A percentile compares a stretch with the other conserved stretches of the same genome.
phyloP scores from a whole-genome alignment of 2,329 filamentous ascomycete species.

The Bipolaris gigantea region DNA sequence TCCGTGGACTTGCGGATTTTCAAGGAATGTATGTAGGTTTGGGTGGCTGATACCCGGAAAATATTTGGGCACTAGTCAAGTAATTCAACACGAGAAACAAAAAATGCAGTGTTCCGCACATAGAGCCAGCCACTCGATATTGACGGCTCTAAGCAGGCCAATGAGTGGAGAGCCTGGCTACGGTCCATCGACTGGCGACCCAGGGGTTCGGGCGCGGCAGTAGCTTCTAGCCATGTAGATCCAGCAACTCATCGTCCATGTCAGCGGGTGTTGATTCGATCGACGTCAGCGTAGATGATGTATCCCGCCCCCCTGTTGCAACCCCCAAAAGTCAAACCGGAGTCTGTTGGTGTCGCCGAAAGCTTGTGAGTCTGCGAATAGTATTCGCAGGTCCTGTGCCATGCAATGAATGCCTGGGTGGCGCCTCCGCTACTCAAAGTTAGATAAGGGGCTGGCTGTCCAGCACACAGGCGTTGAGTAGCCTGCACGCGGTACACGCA shows the following conservation, averaged over 20 bases:
- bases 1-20: background rate
- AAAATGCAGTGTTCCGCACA: background rate
- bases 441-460: slow-evolving; percentile 7
- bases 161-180: background rate
- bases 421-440: slow-evolving; percentile 3
- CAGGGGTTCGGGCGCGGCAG: slow-evolving; percentile 3
- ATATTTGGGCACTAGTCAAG: background rate
- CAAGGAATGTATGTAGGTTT: background rate
- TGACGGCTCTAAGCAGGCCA: slow-evolving; percentile 2
- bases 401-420: slow-evolving; percentile 1
- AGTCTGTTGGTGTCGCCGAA: background rate
- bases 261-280: background rate
- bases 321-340: background rate
- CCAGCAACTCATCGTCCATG: background rate
- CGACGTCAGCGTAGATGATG: background rate
- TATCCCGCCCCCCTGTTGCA: background rate
- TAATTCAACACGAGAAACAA: background rate
- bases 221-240: slow-evolving; percentile 2
- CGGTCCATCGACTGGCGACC: slow-evolving; percentile 2
- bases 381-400: background rate
- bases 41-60: background rate
- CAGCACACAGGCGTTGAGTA: background rate
- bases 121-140: background rate
- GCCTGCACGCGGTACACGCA: slow-evolving; percentile 11
- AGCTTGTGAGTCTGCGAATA: slow-evolving; percentile 1